Percentiles rank a stretch among this genome's conserved stretches.
Evolutionary conservation across 805 yeast species (phyloP).

Genomic region (Metschnikowia matae): DNA sequence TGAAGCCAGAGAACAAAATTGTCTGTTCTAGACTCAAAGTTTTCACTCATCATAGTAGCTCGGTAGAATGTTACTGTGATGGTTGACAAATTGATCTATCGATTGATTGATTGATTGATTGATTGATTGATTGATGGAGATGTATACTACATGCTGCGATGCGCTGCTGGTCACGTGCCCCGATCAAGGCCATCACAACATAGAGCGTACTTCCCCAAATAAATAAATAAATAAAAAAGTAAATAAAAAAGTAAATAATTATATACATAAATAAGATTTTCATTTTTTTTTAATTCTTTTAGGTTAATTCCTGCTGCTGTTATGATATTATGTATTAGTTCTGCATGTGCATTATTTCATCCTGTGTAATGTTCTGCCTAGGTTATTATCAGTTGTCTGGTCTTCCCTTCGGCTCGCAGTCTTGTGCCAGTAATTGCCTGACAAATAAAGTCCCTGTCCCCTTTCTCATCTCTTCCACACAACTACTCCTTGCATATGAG

Average conservation of each 20-base stretch:
- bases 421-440: constrained; percentile 7
- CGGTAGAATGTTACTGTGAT: not conserved
- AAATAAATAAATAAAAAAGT: not conserved
- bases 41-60: not conserved
- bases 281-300: no score
- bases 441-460: constrained; percentile 6
- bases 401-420: constrained; percentile 9
- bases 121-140: not conserved
- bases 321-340: no score
- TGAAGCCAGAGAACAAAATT: constrained; percentile 28
- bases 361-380: no score
- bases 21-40: constrained; percentile 12
- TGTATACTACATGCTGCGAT: not conserved
- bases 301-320: no score
- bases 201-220: not conserved
- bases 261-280: not conserved
- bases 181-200: no score
- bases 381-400: not conserved
- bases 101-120: not conserved
- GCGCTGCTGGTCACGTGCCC: not conserved
- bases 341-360: no score
- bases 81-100: not conserved
- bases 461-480: not conserved
- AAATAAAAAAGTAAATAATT: no score
- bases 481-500: constrained; percentile 5